Base-by-base conservation (phyloP, 352 stramenopile genomes). In the Phytophthora pinifolia region DNA sequence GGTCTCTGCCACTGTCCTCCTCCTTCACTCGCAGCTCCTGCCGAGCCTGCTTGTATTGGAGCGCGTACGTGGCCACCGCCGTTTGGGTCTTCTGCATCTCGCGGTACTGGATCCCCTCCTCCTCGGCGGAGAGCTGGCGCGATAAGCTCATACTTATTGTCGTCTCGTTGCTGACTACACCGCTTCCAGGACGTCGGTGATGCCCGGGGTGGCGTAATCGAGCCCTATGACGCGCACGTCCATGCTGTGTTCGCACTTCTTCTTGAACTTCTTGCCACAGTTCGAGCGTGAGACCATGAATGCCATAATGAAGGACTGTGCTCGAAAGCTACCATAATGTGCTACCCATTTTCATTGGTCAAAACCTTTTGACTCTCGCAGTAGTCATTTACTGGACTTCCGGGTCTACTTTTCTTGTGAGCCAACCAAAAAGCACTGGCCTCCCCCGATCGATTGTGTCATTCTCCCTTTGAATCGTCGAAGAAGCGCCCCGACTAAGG, bases 381-480 rank as follows among this genome's bases (percentile, higher is more conserved):
- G 22, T 27, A 27, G 22, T 27, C 22, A 27, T 27, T 27, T 27
- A 0, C 4, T 27, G 22, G 34, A 39, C 34, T 39, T 10, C 34
- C 34, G 1, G 36, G 22, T 3, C 22, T 18, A 32, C 13, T 20
- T 34, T 46, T 46, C 14, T 15, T 25, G 14, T n/a, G 30, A 59
- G 43, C 44, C 57, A 60, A 51, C 48, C 56, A 64, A 64, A 52
- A 36, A 27, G 22, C 22, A 12, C 44, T 22, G 10, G 17, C 27
- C 14, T 15, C 17, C 14, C 27, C 15, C n/a, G 1, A 6, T 20
- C 5, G 14, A 35, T 46, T 20, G 22, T 14, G 18, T 76, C 84
- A 88, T 88, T 82, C 78, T 84, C 75, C 73, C 75, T 88, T 90
- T 78, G 72, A 79, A 76, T 74, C 67, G 76, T 87, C 64, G 62